These are phyloP conservation scores for Hericium erinaceus DNA, from an alignment of 768 basidiomycete species.

Conservation along the genomic window DNA sequence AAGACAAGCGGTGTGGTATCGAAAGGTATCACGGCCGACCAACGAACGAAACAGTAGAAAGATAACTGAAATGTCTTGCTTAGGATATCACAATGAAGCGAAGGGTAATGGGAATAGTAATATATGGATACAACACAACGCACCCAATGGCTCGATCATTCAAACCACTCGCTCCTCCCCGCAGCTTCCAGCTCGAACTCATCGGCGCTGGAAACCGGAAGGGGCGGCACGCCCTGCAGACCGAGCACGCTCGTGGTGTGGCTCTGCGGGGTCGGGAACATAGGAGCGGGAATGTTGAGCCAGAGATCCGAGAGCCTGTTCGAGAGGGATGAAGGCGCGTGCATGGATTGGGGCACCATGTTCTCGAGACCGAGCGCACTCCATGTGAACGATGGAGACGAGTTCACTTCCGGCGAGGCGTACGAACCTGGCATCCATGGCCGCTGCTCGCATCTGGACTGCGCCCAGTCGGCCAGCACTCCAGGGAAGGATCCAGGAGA, in stretches of 20 bases:
- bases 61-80: too few relatives aligned
- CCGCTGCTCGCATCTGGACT: not conserved
- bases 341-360: not conserved
- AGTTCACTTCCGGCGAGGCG: not conserved
- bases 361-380: not conserved
- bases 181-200: not conserved
- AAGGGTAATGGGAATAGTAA: too few relatives aligned
- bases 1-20: too few relatives aligned
- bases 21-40: too few relatives aligned
- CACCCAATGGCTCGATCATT: not conserved
- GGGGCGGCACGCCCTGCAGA: not conserved
- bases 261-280: not conserved
- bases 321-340: not conserved
- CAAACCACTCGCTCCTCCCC: not conserved
- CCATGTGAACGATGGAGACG: too few relatives aligned
- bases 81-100: too few relatives aligned
- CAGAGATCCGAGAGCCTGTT: not conserved
- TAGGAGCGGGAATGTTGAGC: not conserved
- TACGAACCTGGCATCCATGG: not conserved
- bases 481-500: not conserved
- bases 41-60: too few relatives aligned
- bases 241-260: not conserved
- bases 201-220: not conserved
- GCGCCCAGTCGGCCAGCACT: not conserved
- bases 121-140: too few relatives aligned